phyloP scores from a whole-genome alignment of 768 basidiomycete genomes.

The Auriscalpium vulgare region DNA sequence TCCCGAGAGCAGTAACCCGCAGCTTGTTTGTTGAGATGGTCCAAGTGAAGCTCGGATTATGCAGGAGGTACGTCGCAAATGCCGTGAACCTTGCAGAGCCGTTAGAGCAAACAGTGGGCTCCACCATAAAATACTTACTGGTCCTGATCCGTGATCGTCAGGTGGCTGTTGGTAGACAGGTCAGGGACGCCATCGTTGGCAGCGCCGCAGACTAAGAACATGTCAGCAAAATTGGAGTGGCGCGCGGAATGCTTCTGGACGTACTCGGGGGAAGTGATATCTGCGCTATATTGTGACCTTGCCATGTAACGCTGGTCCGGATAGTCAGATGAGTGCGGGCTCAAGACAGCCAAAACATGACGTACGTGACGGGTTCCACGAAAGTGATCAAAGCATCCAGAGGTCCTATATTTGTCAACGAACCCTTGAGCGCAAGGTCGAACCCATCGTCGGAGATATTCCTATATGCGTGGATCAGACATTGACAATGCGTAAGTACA shows the following conservation, averaged over 20 bases:
- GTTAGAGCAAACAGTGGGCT: not conserved
- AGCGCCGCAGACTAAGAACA: conserved; percentile 48
- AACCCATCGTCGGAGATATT: conserved; percentile 49
- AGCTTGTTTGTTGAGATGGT: conserved; percentile 59
- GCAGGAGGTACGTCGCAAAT: conserved; percentile 59
- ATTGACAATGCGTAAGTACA: not conserved
- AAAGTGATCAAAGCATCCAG: conserved; percentile 66
- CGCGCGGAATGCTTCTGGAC: conserved; percentile 5
- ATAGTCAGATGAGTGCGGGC: not conserved
- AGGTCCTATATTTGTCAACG: conserved; percentile 55
- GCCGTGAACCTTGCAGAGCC: conserved; percentile 41
- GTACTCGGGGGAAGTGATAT: conserved; percentile 54
- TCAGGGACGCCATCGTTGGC: conserved; percentile 62
- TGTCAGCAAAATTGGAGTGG: not conserved
- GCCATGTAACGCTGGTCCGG: conserved; percentile 45
- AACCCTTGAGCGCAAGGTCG: conserved; percentile 49
- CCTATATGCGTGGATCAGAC: conserved; percentile 6
- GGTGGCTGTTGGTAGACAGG: conserved; percentile 41
- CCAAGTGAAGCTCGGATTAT: conserved; percentile 60
- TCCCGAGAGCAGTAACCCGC: conserved; percentile 56
- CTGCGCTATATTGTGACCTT: conserved; percentile 53
- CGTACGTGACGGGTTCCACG: conserved; percentile 50
- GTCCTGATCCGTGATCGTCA: conserved; percentile 47
- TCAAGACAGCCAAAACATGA: not conserved
- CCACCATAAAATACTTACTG: conserved; percentile 27